Evolutionary conservation across 1,284 basidiomycete species (phyloP), one percentile per base, ranked within the genome.

Genomic region (Cryptococcus hybrid): DNA sequence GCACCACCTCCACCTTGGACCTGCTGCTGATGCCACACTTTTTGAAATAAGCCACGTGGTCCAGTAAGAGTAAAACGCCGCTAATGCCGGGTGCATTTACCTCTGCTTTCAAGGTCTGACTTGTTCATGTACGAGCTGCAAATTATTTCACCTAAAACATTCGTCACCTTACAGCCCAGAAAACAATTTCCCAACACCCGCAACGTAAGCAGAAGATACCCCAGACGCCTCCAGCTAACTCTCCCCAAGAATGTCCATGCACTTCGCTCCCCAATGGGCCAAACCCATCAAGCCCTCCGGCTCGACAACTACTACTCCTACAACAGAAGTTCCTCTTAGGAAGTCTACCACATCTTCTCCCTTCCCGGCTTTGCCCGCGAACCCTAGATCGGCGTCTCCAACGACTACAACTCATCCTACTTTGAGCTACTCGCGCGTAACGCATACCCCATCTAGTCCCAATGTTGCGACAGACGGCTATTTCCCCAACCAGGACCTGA

Each of bases 391-490:
- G 24, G 58, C 59, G 13, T 71, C 69, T 5, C 70, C 66, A 13
- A 65, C 68, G 55, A 67, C 66, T 48, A 52, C 58, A 39, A 54
- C 61, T 36, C 64, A 68, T 52, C 68, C 62, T 76, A 82, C 62
- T 75, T 82, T 62, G 12, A 86, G 87, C 49, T 92, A 92, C 80
- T 92, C 90, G 42, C 65, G 73, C 54, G 69, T 73, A 52, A 76
- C 71, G 12, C 73, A 75, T 58, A 71, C 73, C 5, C 73, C 71
- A 15, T 59, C 63, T 49, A 86, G 89, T 40, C 84, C 74, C 7
- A 54, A 51, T 39, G 38, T 51, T 36, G 15, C 50, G 1, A 43
- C 42, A 37, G 74, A 76, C 44, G 61, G 63, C 86, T 61, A 85
- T 86, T 46, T 83, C 86, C 47, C 81, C 46, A 64, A 80, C 80